Base-by-base conservation (phyloP, 1,139 yeast genomes). In the Kurtzmaniella quercitrusa region DNA sequence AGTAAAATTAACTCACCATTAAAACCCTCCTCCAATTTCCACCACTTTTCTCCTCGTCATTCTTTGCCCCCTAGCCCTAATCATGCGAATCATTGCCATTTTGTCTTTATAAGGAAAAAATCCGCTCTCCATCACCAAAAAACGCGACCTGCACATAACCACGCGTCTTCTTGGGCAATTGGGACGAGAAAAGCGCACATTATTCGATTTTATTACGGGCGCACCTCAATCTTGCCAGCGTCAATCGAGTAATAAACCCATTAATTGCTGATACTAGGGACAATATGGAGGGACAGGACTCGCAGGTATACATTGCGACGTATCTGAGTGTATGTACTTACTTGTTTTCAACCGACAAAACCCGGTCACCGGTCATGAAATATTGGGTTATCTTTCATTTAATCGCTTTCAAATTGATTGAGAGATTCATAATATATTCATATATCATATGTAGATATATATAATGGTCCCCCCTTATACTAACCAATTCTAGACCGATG, bases 401-500 rank as follows among this genome's bases (percentile, higher is more conserved):
- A n/a, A n/a, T n/a, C n/a, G n/a, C n/a, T n/a, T n/a, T n/a, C n/a
- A n/a, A n/a, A n/a, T n/a, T n/a, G n/a, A n/a, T n/a, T n/a, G n/a
- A n/a, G n/a, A n/a, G n/a, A n/a, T n/a, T n/a, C n/a, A n/a, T n/a
- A n/a, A n/a, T n/a, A n/a, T n/a, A n/a, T n/a, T n/a, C n/a, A n/a
- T n/a, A n/a, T n/a, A n/a, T n/a, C n/a, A n/a, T n/a, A n/a, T n/a
- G n/a, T n/a, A n/a, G n/a, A n/a, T n/a, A n/a, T n/a, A 21, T 21
- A 21, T 21, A 21, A 21, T 5, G 8, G 23, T 21, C 31, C 14
- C 31, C 14, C 31, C 31, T 27, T 27, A 6, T 27, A 27, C 31
- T 27, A 27, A 27, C 31, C 14, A 27, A 10, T 44, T 43, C 4
- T 48, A 65, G 70, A 65, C 68, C 16, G 93, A 93, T 44, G 98